Evolutionary conservation across 306 rosid species (phyloP), one percentile per base, ranked within the genome.

Genomic region (Alnus rubra): DNA sequence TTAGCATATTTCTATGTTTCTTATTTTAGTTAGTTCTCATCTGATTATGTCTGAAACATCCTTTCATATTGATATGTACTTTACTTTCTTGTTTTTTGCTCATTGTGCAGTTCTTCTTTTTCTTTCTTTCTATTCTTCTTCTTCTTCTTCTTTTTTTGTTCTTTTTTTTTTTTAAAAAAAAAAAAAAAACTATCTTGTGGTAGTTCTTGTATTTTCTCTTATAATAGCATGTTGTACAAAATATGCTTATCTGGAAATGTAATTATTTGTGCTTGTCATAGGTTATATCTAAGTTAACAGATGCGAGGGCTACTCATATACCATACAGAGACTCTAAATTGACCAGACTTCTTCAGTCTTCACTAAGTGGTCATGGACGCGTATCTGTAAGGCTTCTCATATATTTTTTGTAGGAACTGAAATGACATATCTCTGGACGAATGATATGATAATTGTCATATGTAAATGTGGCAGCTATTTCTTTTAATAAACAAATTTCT

Each of bases 281-380:
- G 99, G 99, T 96, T 74, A 96, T 96, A 78, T 93, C 99, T 75
- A 96, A 96, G 87, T 85, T 96, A 83, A 96, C 99, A 53, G 99
- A 96, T 82, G 92, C 79, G 56, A 88, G 79, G 88, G 93, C 99
- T 39, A 83, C 92, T 86, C 99, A 96, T 86, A 71, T 96, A 83
- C 99, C 99, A 52, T 96, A 96, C 75, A 80, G 99, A 79, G 99
- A 96, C 88, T 96, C 99, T 76, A 96, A 96, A 83, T 84, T 96
- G 87, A 96, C 99, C 74, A 90, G 99, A 86, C 85, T 96, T 59
- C 96, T 96, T 71, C 99, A 96, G 80, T 91, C 97, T 75, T 96
- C 99, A 4, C 91, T 96, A 80, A 93, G 99, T 71, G 99, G 99
- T 79, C 97, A 96, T 76, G 99, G 99, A 55, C 98, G 97, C 76